Base-by-base conservation (phyloP, 805 yeast species). In the Metschnikowia rubicola region DNA sequence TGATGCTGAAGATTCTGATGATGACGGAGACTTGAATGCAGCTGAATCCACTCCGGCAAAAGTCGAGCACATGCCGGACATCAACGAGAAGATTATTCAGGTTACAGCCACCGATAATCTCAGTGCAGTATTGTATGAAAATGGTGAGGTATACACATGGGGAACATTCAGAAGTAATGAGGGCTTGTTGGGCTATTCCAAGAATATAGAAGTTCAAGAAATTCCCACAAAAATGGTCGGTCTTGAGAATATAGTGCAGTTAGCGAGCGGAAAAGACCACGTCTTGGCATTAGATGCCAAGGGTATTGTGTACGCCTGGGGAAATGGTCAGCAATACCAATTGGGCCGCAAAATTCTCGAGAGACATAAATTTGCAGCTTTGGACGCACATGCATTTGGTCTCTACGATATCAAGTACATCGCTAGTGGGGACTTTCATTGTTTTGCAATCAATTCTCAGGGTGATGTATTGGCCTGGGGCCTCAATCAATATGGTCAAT, bases 241-340 rank as follows among this genome's bases (percentile, higher is more conserved):
- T 41, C 75, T 88, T 46, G 79, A 75, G 51, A 79, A 87, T 48
- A 82, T 88, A 46, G 88, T 84, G 28, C 94, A 88, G 60, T 66
- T 94, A 47, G 96, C 95, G 1, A 80, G 87, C 0, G 99, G 99
- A 41, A 91, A 91, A 64, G 98, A 94, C 63, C 99, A 94, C 63
- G 64, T 94, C 33, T 64, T 94, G 39, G 94, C 95, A 21, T 71
- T 94, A 33, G 96, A 91, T 63, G 71, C 79, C 26, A 84, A 80
- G 59, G 99, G 99, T 48, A 75, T 83, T 44, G 97, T 91, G 1
- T 89, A 79, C 61, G 91, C 98, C 0, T 94, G 99, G 99, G 99
- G 99, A 56, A 87, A 88, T 63, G 97, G 97, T 26, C 96, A 91
- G 59, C 96, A 88, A 61, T 82, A 75, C 67, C 98, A 94, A 70